Evolutionary conservation across 768 basidiomycete genomes (phyloP).

Genomic region (Lactarius sp.): DNA sequence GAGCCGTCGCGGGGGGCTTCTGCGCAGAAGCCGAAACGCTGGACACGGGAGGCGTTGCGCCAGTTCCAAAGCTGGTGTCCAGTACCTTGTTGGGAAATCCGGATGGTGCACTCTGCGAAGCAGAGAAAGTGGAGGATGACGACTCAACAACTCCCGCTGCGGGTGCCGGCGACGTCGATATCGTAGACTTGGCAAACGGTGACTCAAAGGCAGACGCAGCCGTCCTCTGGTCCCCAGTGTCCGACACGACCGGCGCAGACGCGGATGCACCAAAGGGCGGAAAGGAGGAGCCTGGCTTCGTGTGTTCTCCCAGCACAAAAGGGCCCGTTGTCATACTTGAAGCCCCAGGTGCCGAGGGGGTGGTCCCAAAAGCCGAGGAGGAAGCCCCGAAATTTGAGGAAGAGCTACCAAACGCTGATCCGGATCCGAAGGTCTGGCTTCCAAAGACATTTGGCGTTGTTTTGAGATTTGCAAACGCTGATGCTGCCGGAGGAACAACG

Average conservation of each 20-base stretch:
- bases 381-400: slow-evolving; percentile 25
- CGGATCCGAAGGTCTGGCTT: slow-evolving; percentile 20
- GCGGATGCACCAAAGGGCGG: slow-evolving; percentile 15
- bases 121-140: slow-evolving; percentile 1
- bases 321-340: background rate
- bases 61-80: slow-evolving; percentile 4
- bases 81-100: background rate
- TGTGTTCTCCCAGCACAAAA: background rate
- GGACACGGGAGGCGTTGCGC: slow-evolving; percentile 16
- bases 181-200: slow-evolving; percentile 2
- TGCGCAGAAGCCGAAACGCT: slow-evolving; percentile 12
- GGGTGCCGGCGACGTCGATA: background rate
- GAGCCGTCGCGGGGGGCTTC: background rate
- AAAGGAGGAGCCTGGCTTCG: background rate
- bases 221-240: background rate
- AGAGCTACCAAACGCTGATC: slow-evolving; percentile 24
- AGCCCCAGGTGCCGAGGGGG: background rate
- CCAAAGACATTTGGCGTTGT: slow-evolving; percentile 36
- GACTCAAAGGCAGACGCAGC: slow-evolving; percentile 3
- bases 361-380: slow-evolving; percentile 5
- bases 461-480: slow-evolving; percentile 35
- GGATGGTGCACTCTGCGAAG: slow-evolving; percentile 9
- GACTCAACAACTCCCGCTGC: background rate
- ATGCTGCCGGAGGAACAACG: slow-evolving; percentile 6
- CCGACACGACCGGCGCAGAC: slow-evolving; percentile 1